Conservation (phyloP, 768 basidiomycete genomes). For the Chalciporus sphaerocephalus region DNA sequence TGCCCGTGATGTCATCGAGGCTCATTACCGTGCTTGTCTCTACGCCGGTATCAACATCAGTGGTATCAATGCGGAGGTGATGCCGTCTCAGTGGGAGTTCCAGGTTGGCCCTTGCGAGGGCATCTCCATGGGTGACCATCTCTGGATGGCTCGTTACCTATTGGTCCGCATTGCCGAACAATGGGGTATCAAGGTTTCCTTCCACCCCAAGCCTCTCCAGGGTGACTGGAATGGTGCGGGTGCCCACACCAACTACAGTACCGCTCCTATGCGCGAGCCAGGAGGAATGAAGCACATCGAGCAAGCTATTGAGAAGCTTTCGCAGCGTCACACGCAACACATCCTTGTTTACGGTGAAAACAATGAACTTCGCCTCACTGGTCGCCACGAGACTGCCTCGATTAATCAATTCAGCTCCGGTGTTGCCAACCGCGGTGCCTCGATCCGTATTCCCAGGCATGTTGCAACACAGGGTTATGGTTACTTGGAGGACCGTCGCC, state of each 20-base stretch:
- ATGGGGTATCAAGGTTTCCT: conserved; percentile 95
- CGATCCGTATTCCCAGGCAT: conserved; percentile 92
- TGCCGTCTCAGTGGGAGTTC: conserved; percentile 99
- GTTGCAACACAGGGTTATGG: conserved; percentile 91
- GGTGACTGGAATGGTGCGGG: conserved; percentile 99
- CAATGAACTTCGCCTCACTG: conserved; percentile 94
- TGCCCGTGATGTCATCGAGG: conserved; percentile 97
- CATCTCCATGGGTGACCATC: conserved; percentile 97
- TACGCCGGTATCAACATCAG: conserved; percentile 96
- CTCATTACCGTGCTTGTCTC: conserved; percentile 96
- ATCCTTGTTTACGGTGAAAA: conserved; percentile 97
- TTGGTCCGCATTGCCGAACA: conserved; percentile 95
- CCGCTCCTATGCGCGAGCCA: conserved; percentile 87
- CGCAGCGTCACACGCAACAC: conserved; percentile 88
- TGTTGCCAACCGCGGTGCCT: conserved; percentile 96
- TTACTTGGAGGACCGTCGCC: conserved; percentile 94
- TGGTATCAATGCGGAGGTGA: conserved; percentile 99
- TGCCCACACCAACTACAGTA: conserved; percentile 97
- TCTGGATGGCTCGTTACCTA: conserved; percentile 98
- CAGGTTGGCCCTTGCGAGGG: conserved; percentile 98
- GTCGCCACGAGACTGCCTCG: conserved; percentile 96
- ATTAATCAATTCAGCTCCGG: conserved; percentile 89
- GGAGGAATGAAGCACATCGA: conserved; percentile 93
- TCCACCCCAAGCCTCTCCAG: conserved; percentile 97
- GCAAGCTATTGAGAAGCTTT: conserved; percentile 88